Percentiles rank a stretch among this genome's conserved stretches.
Conservation (phyloP, 345 rosid genomes). For the Diplotaxis tenuifolia region DNA sequence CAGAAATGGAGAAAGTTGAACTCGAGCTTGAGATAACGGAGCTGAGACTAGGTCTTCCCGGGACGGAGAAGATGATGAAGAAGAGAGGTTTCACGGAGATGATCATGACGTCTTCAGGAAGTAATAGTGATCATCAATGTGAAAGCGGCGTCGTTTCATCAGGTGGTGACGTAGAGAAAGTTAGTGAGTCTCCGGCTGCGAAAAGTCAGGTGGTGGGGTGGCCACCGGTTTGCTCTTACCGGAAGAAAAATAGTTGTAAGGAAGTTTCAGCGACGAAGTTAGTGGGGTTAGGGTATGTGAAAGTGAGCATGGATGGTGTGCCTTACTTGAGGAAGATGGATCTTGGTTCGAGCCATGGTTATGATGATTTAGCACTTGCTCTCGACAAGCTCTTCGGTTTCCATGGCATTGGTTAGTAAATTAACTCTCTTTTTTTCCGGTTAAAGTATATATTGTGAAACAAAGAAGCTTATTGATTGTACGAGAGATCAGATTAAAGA, state of each 20-base stretch:
- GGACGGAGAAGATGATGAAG: slow-evolving; percentile 41
- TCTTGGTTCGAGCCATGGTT: slow-evolving; percentile 55
- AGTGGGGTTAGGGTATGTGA: slow-evolving; percentile 49
- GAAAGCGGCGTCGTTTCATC: slow-evolving; percentile 36
- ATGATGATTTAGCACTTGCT: slow-evolving; percentile 54
- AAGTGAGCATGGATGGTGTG: slow-evolving; percentile 94
- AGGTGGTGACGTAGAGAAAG: slow-evolving; percentile 31
- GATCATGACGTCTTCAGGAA: slow-evolving; percentile 35
- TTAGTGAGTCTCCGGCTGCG: slow-evolving; percentile 25
- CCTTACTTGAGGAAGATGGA: slow-evolving; percentile 85
- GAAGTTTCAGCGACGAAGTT: slow-evolving; percentile 14
- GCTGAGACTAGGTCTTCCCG: slow-evolving; percentile 76
- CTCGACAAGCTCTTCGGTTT: slow-evolving; percentile 77
- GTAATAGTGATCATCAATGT: slow-evolving; percentile 32
- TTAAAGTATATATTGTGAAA: background rate
- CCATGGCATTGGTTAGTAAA: slow-evolving; percentile 52
- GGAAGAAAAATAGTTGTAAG: slow-evolving; percentile 57
- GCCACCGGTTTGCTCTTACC: slow-evolving; percentile 91
- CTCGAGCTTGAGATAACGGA: slow-evolving; percentile 81
- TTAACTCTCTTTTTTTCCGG: background rate
- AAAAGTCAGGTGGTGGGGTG: slow-evolving; percentile 86
- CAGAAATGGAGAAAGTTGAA: slow-evolving; percentile 35
- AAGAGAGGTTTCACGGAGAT: slow-evolving; percentile 77
- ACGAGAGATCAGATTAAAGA: background rate
- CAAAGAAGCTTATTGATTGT: background rate